A percentile compares a stretch with the other conserved stretches of the same genome.
Evolutionary conservation across 805 yeast genomes (phyloP).

Genomic region (Nakazawaea ishiwadae): DNA sequence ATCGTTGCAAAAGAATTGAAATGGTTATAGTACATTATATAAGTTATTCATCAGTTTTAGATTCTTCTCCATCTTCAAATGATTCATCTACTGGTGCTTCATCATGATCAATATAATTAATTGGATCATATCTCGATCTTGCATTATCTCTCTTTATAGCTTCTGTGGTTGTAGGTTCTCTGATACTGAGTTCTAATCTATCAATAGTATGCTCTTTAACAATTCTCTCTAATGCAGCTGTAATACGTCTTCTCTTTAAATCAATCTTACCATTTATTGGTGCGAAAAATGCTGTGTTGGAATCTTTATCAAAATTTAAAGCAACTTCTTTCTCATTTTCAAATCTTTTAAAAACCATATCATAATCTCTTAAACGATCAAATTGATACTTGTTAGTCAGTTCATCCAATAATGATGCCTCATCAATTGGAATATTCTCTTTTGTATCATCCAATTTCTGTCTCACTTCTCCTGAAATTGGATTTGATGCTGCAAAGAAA

Average conservation of each 20-base stretch:
- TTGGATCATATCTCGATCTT: conserved; percentile 73
- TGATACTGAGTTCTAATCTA: conserved; percentile 53
- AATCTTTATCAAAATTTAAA: conserved; percentile 52
- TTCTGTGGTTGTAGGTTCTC: conserved; percentile 74
- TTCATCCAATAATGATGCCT: conserved; percentile 35
- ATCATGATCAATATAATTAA: conserved; percentile 66
- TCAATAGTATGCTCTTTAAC: conserved; percentile 56
- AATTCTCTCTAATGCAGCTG: conserved; percentile 48
- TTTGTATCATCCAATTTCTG: conserved; percentile 41
- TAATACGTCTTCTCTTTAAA: conserved; percentile 80
- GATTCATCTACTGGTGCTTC: conserved; percentile 45
- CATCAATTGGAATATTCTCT: conserved; percentile 40
- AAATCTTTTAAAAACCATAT: conserved; percentile 52
- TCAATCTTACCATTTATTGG: conserved; percentile 77
- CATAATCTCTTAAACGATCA: conserved; percentile 73
- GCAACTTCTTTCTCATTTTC: conserved; percentile 58
- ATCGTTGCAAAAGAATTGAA: too few species aligned
- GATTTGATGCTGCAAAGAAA: conserved; percentile 46
- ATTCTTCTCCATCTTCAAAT: conserved; percentile 29
- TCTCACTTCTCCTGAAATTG: conserved; percentile 26
- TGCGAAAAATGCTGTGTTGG: conserved; percentile 62
- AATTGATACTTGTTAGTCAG: conserved; percentile 44
- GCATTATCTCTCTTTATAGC: conserved; percentile 59
- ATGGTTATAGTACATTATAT: not conserved
- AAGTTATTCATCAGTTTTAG: not conserved